These are phyloP conservation scores for Flaveria ramosissima DNA, from an alignment of 129 eudicot genomes.

Conservation along the genomic window DNA sequence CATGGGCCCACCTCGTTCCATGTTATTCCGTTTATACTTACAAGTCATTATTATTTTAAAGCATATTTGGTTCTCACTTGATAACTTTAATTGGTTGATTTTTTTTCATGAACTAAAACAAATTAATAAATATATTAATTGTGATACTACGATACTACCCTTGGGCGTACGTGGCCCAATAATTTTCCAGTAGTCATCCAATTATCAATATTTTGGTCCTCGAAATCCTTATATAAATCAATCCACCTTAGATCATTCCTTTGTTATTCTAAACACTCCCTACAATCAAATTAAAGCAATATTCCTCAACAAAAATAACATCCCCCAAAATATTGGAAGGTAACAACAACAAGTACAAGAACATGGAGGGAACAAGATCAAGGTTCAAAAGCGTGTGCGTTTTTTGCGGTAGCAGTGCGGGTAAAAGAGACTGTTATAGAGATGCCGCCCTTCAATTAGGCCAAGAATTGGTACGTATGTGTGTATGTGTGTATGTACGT, in stretches of 20 bases:
- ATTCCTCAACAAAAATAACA: background rate
- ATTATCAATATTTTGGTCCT: slow-evolving; percentile 11
- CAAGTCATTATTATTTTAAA: background rate
- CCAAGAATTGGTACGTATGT: slow-evolving; percentile 54
- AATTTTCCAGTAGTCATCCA: slow-evolving; percentile 35
- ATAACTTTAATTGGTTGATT: background rate
- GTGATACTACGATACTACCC: background rate
- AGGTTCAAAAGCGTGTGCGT: slow-evolving; percentile 73
- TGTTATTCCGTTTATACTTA: background rate
- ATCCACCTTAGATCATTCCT: slow-evolving; percentile 32
- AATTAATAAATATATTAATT: background rate
- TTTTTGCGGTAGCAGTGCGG: slow-evolving; percentile 69
- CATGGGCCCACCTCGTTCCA: background rate
- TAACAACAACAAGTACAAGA: slow-evolving; percentile 17
- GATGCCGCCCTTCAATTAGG: slow-evolving; percentile 72
- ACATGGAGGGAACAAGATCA: slow-evolving; percentile 44
- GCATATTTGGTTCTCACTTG: background rate
- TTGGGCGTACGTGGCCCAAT: slow-evolving; percentile 38
- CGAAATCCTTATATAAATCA: slow-evolving; percentile 35
- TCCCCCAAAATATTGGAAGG: slow-evolving; percentile 25
- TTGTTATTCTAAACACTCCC: slow-evolving; percentile 12
- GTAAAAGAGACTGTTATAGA: slow-evolving; percentile 59
- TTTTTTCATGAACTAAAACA: background rate
- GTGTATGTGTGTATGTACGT: background rate
- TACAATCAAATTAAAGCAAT: slow-evolving; percentile 23